phyloP scores from a whole-genome alignment of 2,329 filamentous ascomycete genomes.

The Ophiosphaerella korrae region DNA sequence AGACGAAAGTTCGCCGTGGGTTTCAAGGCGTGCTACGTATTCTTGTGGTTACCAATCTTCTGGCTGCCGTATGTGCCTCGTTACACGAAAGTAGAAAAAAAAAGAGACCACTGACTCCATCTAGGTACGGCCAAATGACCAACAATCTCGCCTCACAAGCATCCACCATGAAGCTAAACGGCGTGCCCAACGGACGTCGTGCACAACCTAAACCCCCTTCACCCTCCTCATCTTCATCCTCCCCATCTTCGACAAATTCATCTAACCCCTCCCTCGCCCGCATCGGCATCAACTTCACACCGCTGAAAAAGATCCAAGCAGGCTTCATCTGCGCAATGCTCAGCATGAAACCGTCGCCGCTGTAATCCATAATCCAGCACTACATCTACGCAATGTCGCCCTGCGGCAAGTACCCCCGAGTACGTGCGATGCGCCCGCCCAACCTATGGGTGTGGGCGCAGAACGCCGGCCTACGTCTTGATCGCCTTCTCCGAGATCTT shows the following conservation, averaged over 20 bases:
- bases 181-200: constrained; percentile 79
- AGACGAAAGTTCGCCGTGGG: constrained; percentile 6
- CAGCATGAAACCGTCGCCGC: constrained; percentile 66
- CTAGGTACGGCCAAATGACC: constrained; percentile 58
- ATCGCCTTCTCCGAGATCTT: constrained; percentile 65
- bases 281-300: constrained; percentile 68
- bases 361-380: constrained; percentile 60
- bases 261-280: constrained; percentile 72
- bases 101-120: background rate
- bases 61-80: constrained; percentile 66
- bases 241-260: constrained; percentile 63
- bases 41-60: constrained; percentile 57
- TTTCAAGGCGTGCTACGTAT: constrained; percentile 32
- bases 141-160: constrained; percentile 62
- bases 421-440: constrained; percentile 42
- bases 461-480: constrained; percentile 56
- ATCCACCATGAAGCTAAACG: constrained; percentile 57
- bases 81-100: too few species aligned
- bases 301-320: constrained; percentile 73
- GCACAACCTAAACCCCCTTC: constrained; percentile 75
- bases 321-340: constrained; percentile 70
- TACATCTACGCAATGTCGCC: constrained; percentile 57
- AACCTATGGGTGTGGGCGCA: constrained; percentile 60
- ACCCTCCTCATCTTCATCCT: constrained; percentile 77
- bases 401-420: constrained; percentile 47